Conservation (phyloP, 75 land plant species). For the Selaginella moellendorffii region DNA sequence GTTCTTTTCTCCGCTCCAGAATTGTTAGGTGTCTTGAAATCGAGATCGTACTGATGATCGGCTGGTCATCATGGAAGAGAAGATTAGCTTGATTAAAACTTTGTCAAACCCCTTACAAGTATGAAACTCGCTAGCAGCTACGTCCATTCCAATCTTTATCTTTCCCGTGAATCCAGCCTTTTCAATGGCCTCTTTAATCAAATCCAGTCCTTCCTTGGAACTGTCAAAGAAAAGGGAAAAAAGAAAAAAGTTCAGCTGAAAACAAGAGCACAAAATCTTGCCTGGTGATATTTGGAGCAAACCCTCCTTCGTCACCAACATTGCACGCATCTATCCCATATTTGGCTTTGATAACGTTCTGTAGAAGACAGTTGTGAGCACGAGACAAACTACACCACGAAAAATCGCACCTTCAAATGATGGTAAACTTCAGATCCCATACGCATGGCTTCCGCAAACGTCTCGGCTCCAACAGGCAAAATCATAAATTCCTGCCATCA, state of each 20-base stretch:
- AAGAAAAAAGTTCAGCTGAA: too few relatives aligned
- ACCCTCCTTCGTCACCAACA: conserved; percentile 97
- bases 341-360: conserved; percentile 81
- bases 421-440: conserved; percentile 91
- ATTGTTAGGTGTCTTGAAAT: conserved; percentile 59
- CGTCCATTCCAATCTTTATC: conserved; percentile 82
- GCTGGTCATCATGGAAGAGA: conserved; percentile 11
- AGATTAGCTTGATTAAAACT: not conserved
- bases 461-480: conserved; percentile 78
- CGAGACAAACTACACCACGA: not conserved
- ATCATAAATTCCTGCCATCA: conserved; percentile 80
- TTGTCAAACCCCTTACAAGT: conserved; percentile 32
- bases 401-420: conserved; percentile 56
- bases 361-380: conserved; percentile 7
- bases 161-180: conserved; percentile 75
- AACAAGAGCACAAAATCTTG: conserved; percentile 17
- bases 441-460: conserved; percentile 83
- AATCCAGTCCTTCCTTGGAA: conserved; percentile 71
- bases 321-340: conserved; percentile 83
- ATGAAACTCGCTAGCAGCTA: conserved; percentile 90
- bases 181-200: conserved; percentile 79
- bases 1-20: conserved; percentile 62
- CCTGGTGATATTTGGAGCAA: conserved; percentile 93
- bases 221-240: conserved; percentile 29
- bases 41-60: conserved; percentile 72